Percentiles rank a stretch among this genome's conserved stretches.
Evolutionary conservation across 495 filamentous ascomycete genomes (phyloP).

Genomic region (Parathielavia hyrcaniae): DNA sequence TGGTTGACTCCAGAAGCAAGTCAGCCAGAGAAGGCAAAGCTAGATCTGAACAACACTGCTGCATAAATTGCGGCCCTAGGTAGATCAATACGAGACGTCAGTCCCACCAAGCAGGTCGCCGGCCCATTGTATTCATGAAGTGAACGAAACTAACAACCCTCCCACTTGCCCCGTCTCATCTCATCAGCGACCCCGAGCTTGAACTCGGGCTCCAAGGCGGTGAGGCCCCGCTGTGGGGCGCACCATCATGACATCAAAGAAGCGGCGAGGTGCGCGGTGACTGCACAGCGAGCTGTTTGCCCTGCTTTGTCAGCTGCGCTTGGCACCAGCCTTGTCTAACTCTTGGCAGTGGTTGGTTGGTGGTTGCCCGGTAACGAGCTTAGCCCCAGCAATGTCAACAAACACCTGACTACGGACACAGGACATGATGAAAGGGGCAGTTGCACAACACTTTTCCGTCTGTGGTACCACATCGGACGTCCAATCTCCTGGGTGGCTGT

Average conservation of each 20-base stretch:
- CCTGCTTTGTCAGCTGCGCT: conserved; percentile 15
- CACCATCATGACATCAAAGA: conserved; percentile 18
- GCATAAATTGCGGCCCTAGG: conserved; percentile 23
- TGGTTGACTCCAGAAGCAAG: conserved; percentile 15
- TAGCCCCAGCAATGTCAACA: too few relatives aligned
- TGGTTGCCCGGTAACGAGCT: too few relatives aligned
- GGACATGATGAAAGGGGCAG: too few relatives aligned
- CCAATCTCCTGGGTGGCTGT: too few relatives aligned
- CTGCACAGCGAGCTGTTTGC: too few relatives aligned
- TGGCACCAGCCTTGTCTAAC: too few relatives aligned
- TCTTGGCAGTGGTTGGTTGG: not conserved
- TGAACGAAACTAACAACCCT: not conserved
- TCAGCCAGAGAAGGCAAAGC: conserved; percentile 21
- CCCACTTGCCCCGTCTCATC: not conserved
- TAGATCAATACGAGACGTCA: conserved; percentile 25
- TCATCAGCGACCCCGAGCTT: too few relatives aligned
- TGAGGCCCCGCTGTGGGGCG: conserved; percentile 16
- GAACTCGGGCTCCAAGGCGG: conserved; percentile 15
- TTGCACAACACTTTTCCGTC: too few relatives aligned
- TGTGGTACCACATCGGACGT: too few relatives aligned
- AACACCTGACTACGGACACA: too few relatives aligned
- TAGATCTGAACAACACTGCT: conserved; percentile 29
- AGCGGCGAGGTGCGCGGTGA: conserved; percentile 3
- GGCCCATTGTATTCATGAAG: not conserved
- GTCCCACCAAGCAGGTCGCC: conserved; percentile 9